Conservation (phyloP, 2,329 filamentous ascomycete genomes). For the Fusarium phyllophilum region DNA sequence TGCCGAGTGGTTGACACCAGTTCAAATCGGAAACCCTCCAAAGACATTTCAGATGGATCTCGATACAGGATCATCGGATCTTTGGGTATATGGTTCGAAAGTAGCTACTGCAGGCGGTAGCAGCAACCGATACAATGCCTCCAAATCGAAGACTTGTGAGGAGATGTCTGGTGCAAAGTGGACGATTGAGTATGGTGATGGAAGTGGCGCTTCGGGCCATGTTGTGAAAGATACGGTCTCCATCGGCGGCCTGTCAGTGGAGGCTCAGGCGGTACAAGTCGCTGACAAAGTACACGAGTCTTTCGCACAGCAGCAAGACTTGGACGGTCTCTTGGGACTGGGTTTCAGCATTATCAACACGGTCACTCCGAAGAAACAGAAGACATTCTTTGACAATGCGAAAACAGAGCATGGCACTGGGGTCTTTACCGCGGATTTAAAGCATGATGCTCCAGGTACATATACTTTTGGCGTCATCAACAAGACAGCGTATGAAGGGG, state of each 20-base stretch:
- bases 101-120: conserved; percentile 51
- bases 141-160: conserved; percentile 51
- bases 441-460: conserved; percentile 63
- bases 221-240: conserved; percentile 57
- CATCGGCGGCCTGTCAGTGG: conserved; percentile 54
- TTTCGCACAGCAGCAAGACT: conserved; percentile 52
- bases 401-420: conserved; percentile 24
- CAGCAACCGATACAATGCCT: conserved; percentile 53
- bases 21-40: conserved; percentile 55
- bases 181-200: conserved; percentile 58
- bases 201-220: conserved; percentile 54
- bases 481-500: conserved; percentile 67
- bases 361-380: conserved; percentile 52
- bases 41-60: conserved; percentile 56
- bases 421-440: conserved; percentile 77
- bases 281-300: conserved; percentile 53
- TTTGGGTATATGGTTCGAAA: conserved; percentile 61
- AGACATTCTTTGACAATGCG: conserved; percentile 56
- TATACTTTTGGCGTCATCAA: conserved; percentile 83
- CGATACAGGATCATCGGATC: conserved; percentile 59
- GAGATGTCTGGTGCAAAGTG: conserved; percentile 52
- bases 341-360: conserved; percentile 57
- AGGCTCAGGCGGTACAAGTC: conserved; percentile 56
- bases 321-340: conserved; percentile 57
- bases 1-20: conserved; percentile 52